phyloP scores from a whole-genome alignment of 2,329 filamentous ascomycete genomes.

The Torrubiella hemipterigena region DNA sequence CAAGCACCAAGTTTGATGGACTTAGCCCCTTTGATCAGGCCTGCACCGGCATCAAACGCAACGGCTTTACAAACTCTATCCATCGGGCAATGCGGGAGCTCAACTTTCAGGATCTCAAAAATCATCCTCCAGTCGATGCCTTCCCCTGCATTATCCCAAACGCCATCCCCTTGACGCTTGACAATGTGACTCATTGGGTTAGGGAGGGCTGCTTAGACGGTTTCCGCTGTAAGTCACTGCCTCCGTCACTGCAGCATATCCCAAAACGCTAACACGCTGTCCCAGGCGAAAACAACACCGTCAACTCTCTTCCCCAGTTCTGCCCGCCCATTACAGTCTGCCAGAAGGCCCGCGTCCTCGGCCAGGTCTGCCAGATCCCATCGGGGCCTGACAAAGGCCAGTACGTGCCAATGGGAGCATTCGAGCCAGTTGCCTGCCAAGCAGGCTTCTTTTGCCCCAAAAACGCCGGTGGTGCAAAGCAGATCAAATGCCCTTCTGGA shows the following conservation, averaged over 20 bases:
- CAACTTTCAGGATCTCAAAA: conserved; percentile 11
- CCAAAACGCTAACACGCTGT: conserved; percentile 5
- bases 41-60: conserved; percentile 28
- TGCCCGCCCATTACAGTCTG: conserved; percentile 26
- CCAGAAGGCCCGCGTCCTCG: conserved; percentile 21
- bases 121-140: conserved; percentile 24
- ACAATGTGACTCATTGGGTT: conserved; percentile 22
- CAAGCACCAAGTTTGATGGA: conserved; percentile 10
- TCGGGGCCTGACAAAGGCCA: too few species aligned
- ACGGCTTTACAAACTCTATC: conserved; percentile 26
- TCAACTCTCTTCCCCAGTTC: conserved; percentile 32
- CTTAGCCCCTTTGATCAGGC: conserved; percentile 24
- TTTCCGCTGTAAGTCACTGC: conserved; percentile 25
- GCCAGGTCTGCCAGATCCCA: conserved; percentile 18
- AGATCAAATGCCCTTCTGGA: conserved; percentile 30
- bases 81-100: conserved; percentile 20
- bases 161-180: conserved; percentile 27
- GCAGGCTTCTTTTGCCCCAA: conserved; percentile 36
- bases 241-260: not conserved
- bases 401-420: conserved; percentile 30
- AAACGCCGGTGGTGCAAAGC: conserved; percentile 19
- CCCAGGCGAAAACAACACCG: conserved; percentile 29
- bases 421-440: conserved; percentile 39
- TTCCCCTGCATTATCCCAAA: conserved; percentile 26
- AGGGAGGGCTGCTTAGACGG: conserved; percentile 24